A percentile compares a stretch with the other conserved stretches of the same genome.
These are phyloP conservation scores for Chytriomyces sp. DNA, from an alignment of 192 early-diverging fungal genomes.

Conservation along the genomic window DNA sequence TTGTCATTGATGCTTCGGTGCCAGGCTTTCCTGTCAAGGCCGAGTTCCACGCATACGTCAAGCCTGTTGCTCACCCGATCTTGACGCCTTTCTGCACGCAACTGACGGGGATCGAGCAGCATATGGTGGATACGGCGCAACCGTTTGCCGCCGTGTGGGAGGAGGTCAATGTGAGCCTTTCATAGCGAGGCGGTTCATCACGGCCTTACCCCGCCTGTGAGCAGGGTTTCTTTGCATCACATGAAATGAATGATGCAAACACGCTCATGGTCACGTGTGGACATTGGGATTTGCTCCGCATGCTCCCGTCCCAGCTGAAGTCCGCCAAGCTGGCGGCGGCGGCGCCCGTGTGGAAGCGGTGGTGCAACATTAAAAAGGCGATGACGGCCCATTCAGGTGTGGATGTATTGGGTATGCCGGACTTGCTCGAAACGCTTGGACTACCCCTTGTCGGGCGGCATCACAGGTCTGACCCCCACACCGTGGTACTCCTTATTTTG, in stretches of 20 bases:
- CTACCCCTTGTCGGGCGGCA: conserved; percentile 64
- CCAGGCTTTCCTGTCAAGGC: conserved; percentile 17
- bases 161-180: conserved; percentile 21
- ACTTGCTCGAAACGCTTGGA: conserved; percentile 60
- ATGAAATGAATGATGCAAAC: conserved; percentile 24
- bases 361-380: conserved; percentile 48
- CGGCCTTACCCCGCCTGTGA: too few relatives aligned
- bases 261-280: conserved; percentile 49
- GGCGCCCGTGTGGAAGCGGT: conserved; percentile 31
- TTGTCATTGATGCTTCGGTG: conserved; percentile 35
- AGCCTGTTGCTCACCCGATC: conserved; percentile 30
- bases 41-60: conserved; percentile 49
- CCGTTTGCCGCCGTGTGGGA: conserved; percentile 37
- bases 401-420: conserved; percentile 37
- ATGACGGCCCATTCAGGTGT: conserved; percentile 30
- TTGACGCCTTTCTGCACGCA: conserved; percentile 38
- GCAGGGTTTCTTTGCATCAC: conserved; percentile 20
- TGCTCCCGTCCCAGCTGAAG: conserved; percentile 43
- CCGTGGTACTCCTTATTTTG: not conserved
- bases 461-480: conserved; percentile 48
- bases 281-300: conserved; percentile 51
- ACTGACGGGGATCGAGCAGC: conserved; percentile 46
- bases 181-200: too few relatives aligned
- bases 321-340: not conserved
- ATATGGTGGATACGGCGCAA: conserved; percentile 37